These are phyloP conservation scores for Rachicladosporium sp. DNA, from an alignment of 2,329 filamentous ascomycete species.

Conservation along the genomic window DNA sequence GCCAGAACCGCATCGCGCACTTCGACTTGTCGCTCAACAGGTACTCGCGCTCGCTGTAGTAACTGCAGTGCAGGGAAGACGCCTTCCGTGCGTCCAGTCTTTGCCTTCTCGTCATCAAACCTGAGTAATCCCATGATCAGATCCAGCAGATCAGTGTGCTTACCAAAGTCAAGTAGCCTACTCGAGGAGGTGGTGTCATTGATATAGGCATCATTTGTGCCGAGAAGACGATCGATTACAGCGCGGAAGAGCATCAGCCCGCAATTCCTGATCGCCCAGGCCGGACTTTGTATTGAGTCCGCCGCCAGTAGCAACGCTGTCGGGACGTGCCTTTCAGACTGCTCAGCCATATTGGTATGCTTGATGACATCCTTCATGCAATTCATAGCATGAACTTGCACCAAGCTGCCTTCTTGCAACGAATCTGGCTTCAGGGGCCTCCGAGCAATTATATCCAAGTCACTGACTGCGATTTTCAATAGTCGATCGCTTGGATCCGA, in stretches of 20 bases:
- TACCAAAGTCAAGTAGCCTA: constrained; percentile 55
- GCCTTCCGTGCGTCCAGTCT: constrained; percentile 40
- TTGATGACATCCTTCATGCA: constrained; percentile 87
- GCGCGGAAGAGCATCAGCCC: constrained; percentile 80
- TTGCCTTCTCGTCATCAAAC: constrained; percentile 7
- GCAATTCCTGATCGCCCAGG: constrained; percentile 93
- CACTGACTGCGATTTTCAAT: constrained; percentile 52
- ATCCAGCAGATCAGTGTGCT: constrained; percentile 52
- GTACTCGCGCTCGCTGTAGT: constrained; percentile 58
- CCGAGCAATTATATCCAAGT: constrained; percentile 47
- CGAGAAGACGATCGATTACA: constrained; percentile 66
- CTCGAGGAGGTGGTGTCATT: constrained; percentile 38
- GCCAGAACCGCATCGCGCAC: constrained; percentile 47
- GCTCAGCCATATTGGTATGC: constrained; percentile 60
- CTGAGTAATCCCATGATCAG: constrained; percentile 51
- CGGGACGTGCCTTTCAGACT: constrained; percentile 62
- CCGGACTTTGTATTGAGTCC: constrained; percentile 61
- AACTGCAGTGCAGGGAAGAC: constrained; percentile 79
- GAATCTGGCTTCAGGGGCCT: constrained; percentile 11
- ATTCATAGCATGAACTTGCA: constrained; percentile 91
- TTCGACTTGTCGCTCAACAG: constrained; percentile 41
- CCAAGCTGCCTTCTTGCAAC: constrained; percentile 47
- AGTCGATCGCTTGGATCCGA: constrained; percentile 45
- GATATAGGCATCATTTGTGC: constrained; percentile 54
- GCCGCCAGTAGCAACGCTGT: constrained; percentile 68